Evolutionary conservation across 345 rosid genomes (phyloP).

Genomic region (Pugionium cornutum): DNA sequence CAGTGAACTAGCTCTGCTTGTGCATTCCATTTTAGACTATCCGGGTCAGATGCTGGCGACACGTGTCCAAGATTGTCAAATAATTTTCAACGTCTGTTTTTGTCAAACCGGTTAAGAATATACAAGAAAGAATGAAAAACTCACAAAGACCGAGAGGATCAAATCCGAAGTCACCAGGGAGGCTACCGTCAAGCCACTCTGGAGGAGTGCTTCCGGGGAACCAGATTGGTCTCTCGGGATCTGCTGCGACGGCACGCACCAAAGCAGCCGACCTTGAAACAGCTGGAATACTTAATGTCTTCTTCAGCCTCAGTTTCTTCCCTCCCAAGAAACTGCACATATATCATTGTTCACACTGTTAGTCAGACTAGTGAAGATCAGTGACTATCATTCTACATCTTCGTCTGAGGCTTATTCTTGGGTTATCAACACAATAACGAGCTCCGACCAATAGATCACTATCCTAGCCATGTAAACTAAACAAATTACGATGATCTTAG

Average conservation of each 20-base stretch:
- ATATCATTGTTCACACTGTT: background rate
- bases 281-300: slow-evolving; percentile 38
- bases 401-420: too few relatives aligned
- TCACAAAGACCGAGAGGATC: slow-evolving; percentile 95
- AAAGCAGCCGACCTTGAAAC: slow-evolving; percentile 49
- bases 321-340: slow-evolving; percentile 71
- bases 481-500: background rate
- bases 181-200: slow-evolving; percentile 97
- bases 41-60: slow-evolving; percentile 80
- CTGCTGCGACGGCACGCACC: slow-evolving; percentile 70
- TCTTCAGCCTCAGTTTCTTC: slow-evolving; percentile 63
- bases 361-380: background rate
- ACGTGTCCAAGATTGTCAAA: background rate
- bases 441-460: slow-evolving; percentile 2
- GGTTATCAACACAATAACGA: too few relatives aligned
- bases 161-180: slow-evolving; percentile 95
- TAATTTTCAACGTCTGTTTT: too few relatives aligned
- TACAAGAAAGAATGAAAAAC: background rate
- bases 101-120: slow-evolving; percentile 3
- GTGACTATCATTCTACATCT: too few relatives aligned
- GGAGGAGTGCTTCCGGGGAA: slow-evolving; percentile 99
- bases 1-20: slow-evolving; percentile 91
- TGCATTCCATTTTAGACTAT: slow-evolving; percentile 84
- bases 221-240: slow-evolving; percentile 92
- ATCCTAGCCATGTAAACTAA: slow-evolving; percentile 1